Base-by-base conservation (phyloP, 1,284 basidiomycete species). In the Cryptococcus wingfieldii region DNA sequence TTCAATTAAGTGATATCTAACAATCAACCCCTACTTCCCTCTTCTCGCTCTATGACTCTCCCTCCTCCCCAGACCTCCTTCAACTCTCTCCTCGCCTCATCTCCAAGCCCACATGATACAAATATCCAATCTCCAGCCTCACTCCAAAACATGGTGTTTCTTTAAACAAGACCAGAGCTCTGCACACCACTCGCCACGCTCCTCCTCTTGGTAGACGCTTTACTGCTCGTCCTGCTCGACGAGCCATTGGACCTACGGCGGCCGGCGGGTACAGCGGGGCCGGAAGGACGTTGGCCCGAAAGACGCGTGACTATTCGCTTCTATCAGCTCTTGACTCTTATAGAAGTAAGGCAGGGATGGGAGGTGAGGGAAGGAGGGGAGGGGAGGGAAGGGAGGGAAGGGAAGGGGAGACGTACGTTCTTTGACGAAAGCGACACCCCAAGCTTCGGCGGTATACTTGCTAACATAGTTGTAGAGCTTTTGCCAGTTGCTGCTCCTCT, bases 381-480 rank as follows among this genome's bases (percentile, higher is more conserved):
- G 1, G 19, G 19, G 19, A 19, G 14, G 25, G 19, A 44, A 18
- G 38, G 3, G 43, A 34, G 12, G 43, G 18, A 8, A 12, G 19
- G n/a, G 47, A 41, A 31, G 14, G 12, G 38, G 23, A 38, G 13
- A 66, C 69, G 62, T 51, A 72, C 71, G 87, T 79, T 94, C 91
- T 66, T 82, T 84, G 68, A 94, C 90, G 76, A 94, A 94, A 50
- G 87, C 87, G 45, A 85, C 87, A 43, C 91, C 91, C 92, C 92
- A 96, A 74, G 89, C 92, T 53, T 89, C 86, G 37, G 91, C 87
- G 50, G 88, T 92, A 79, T 94, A 93, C 77, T 94, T 94, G 78
- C 86, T 87, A 60, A 95, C 90, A 76, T 96, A 95, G 60, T 91
- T 90, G 82, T 90, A 94, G 61, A 98, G 80, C 78, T 98, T 98